Evolutionary conservation across 305 asterid species (phyloP), one percentile per base, ranked within the genome.

Genomic region (Solanum hybrid): DNA sequence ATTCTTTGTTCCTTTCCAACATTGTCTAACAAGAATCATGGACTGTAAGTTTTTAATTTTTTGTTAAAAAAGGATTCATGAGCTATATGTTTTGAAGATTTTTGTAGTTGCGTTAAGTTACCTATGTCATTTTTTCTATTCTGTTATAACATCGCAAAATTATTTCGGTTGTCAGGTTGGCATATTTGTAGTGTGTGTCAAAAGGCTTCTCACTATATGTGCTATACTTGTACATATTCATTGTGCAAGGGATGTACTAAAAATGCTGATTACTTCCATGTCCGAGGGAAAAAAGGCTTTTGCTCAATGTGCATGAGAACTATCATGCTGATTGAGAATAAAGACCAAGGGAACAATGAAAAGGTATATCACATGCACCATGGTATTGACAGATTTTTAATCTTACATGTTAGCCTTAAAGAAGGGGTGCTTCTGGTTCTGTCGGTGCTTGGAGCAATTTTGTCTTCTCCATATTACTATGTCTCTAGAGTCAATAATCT

Each of bases 201-300:
- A 87, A 96, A 94, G 94, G 75, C 92, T 77, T 93, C 98, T 7
- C 94, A 94, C 90, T 94, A 93, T 89, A 87, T 90, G 93, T 96
- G 98, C 94, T 96, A 95, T 92, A 95, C 97, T 37, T 96, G 98
- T 90, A 93, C 98, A 32, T 96, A 93, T 92, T 95, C 98, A 34
- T 90, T 96, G 94, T 96, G 98, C 96, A 96, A 94, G 93, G 93
- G 94, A 84, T 96, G 98, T 88, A 92, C 91, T 2, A 94, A 89
- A 89, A 91, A 90, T 90, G 93, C 94, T 38, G 98, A 96, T 88
- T 96, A 92, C 88, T 6, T 93, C 88, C 71, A 92, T 71, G 95
- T 94, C 71, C 92, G 97, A 92, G 95, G 94, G 78, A 95, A 92
- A 93, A 94, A 92, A 91, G 98, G 98, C 37, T 95, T 96, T 93